These are phyloP conservation scores for Hawksworthiomyces lignivorus DNA, from an alignment of 2,329 filamentous ascomycete genomes.

Conservation along the genomic window DNA sequence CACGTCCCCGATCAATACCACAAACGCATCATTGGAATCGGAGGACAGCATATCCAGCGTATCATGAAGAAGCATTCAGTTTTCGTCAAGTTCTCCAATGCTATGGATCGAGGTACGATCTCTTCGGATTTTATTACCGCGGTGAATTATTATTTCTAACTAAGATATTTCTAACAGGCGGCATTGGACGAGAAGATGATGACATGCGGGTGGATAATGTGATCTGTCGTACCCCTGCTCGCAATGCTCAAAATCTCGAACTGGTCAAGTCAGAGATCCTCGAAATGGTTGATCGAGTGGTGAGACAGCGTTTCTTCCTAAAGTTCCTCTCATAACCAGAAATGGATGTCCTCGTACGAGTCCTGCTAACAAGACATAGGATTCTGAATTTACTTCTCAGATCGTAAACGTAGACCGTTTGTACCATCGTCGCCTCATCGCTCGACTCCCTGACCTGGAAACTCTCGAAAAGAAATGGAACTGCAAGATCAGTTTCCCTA, in stretches of 20 bases:
- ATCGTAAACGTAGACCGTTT: constrained; percentile 89
- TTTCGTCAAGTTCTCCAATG: constrained; percentile 98
- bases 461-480: constrained; percentile 98
- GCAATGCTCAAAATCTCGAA: constrained; percentile 93
- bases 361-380: constrained; percentile 42
- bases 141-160: constrained; percentile 19
- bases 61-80: constrained; percentile 99
- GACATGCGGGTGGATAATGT: constrained; percentile 99
- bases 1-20: constrained; percentile 99
- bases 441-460: constrained; percentile 81
- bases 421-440: constrained; percentile 89
- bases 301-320: constrained; percentile 46
- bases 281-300: constrained; percentile 96
- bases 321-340: too few species aligned
- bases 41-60: constrained; percentile 95
- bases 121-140: not conserved
- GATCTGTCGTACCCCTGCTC: constrained; percentile 92
- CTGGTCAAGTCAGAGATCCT: constrained; percentile 98
- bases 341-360: too few species aligned
- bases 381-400: constrained; percentile 94
- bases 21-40: constrained; percentile 98
- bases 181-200: constrained; percentile 90
- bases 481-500: constrained; percentile 97
- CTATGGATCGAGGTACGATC: constrained; percentile 76
- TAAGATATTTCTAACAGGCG: constrained; percentile 29